Conservation (phyloP, 2,329 filamentous ascomycete genomes). For the Stemphylium vesicarium region DNA sequence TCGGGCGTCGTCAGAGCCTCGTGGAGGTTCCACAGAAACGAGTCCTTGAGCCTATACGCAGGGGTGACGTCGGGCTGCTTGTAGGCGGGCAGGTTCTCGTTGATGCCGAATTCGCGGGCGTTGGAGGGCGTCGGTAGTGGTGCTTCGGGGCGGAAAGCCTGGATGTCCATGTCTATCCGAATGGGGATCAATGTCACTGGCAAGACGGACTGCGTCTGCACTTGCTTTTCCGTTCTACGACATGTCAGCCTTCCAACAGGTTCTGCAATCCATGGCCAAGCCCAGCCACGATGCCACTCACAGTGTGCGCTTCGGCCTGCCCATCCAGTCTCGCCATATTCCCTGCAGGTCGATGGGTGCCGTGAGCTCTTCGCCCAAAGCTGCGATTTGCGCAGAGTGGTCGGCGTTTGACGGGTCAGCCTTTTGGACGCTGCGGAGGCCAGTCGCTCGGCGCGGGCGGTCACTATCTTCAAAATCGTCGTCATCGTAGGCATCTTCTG, state of each 20-base stretch:
- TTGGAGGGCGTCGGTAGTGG: slow-evolving; percentile 70
- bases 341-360: slow-evolving; percentile 84
- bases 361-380: slow-evolving; percentile 81
- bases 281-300: slow-evolving; percentile 45
- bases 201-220: slow-evolving; percentile 72
- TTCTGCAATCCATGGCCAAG: neutral
- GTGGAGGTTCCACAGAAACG: slow-evolving; percentile 98
- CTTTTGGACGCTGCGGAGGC: slow-evolving; percentile 76
- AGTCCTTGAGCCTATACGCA: slow-evolving; percentile 87
- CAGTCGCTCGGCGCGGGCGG: slow-evolving; percentile 74
- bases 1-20: slow-evolving; percentile 94
- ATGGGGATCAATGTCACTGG: slow-evolving; percentile 94
- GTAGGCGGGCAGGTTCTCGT: slow-evolving; percentile 79
- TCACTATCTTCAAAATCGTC: slow-evolving; percentile 79
- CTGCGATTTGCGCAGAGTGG: slow-evolving; percentile 71
- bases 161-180: slow-evolving; percentile 92
- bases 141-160: slow-evolving; percentile 72
- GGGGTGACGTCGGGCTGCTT: slow-evolving; percentile 78
- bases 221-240: slow-evolving; percentile 63
- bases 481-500: slow-evolving; percentile 91
- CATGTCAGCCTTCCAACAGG: slow-evolving; percentile 12
- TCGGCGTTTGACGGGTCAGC: slow-evolving; percentile 68
- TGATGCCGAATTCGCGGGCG: slow-evolving; percentile 63
- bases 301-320: slow-evolving; percentile 64
- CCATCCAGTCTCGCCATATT: slow-evolving; percentile 96